phyloP scores from a whole-genome alignment of 805 yeast species.

The Schizosaccharomyces cryophilus region DNA sequence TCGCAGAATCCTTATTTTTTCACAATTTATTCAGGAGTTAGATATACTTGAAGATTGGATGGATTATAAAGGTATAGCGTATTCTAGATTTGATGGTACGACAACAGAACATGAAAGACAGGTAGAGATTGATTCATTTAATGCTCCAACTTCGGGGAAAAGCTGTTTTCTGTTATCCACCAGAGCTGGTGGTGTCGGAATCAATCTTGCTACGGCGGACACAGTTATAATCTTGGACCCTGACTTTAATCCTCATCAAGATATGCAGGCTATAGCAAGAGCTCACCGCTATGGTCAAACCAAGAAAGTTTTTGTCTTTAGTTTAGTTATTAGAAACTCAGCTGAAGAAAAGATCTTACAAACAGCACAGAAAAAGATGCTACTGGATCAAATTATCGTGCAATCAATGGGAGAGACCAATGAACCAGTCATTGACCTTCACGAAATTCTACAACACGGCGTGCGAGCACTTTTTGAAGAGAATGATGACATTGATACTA shows the following conservation, averaged over 20 bases:
- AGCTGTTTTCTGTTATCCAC: conserved; percentile 57
- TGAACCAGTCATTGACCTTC: conserved; percentile 34
- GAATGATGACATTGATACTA: conserved; percentile 24
- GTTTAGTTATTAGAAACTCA: conserved; percentile 26
- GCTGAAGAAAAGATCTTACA: conserved; percentile 49
- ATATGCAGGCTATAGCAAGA: conserved; percentile 83
- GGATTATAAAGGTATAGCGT: conserved; percentile 19
- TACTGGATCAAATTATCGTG: conserved; percentile 73
- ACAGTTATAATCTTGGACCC: conserved; percentile 72
- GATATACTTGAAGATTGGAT: conserved; percentile 62
- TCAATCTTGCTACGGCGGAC: conserved; percentile 66
- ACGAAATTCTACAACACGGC: conserved; percentile 16
- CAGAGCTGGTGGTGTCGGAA: conserved; percentile 82
- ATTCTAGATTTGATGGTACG: conserved; percentile 52
- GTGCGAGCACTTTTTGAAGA: conserved; percentile 31
- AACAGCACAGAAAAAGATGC: conserved; percentile 68
- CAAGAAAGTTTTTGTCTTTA: conserved; percentile 47
- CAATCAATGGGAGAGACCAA: conserved; percentile 68
- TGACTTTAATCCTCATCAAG: conserved; percentile 95
- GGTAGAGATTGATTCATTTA: conserved; percentile 31
- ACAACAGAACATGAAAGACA: conserved; percentile 40
- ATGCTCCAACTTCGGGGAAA: conserved; percentile 13
- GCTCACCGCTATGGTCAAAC: conserved; percentile 81
- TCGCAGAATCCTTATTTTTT: conserved; percentile 58
- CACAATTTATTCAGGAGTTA: conserved; percentile 68